These are phyloP conservation scores for Cladophialophora psammophila DNA, from an alignment of 2,329 filamentous ascomycete species.

Conservation along the genomic window DNA sequence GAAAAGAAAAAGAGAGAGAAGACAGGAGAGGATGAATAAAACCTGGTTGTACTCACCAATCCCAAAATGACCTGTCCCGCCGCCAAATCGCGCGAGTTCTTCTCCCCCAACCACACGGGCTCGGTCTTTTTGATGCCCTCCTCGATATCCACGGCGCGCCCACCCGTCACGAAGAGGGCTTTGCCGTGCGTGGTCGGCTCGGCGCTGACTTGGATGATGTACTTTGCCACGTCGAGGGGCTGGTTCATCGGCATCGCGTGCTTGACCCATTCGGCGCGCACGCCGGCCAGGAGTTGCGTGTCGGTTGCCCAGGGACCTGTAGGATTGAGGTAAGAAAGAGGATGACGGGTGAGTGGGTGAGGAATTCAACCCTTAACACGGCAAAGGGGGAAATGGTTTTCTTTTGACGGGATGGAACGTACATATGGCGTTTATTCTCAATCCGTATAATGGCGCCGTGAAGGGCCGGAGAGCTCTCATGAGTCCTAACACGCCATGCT, in stretches of 20 bases:
- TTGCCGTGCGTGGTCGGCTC: conserved; percentile 46
- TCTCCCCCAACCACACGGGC: conserved; percentile 54
- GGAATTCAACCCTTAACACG: background rate
- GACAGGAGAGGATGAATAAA: background rate
- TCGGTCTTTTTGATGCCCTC: conserved; percentile 51
- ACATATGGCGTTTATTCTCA: conserved; percentile 56
- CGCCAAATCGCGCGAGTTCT: conserved; percentile 31
- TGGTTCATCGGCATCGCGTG: conserved; percentile 51
- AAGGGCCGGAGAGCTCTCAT: conserved; percentile 56
- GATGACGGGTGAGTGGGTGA: background rate
- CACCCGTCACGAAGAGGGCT: conserved; percentile 55
- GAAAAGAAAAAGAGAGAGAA: background rate
- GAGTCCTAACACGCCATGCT: conserved; percentile 60
- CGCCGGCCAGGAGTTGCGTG: conserved; percentile 49
- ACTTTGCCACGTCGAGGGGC: conserved; percentile 50
- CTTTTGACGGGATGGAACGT: conserved; percentile 7
- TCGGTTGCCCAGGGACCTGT: conserved; percentile 53
- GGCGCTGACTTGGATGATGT: conserved; percentile 49
- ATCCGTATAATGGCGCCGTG: conserved; percentile 47
- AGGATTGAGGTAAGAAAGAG: background rate
- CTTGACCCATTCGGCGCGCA: conserved; percentile 49
- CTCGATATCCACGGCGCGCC: conserved; percentile 55
- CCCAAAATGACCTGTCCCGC: conserved; percentile 35
- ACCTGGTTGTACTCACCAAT: conserved; percentile 27
- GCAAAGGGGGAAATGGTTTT: background rate